Base-by-base conservation (phyloP, 495 filamentous ascomycete genomes). In the Pyrenula aspistea region DNA sequence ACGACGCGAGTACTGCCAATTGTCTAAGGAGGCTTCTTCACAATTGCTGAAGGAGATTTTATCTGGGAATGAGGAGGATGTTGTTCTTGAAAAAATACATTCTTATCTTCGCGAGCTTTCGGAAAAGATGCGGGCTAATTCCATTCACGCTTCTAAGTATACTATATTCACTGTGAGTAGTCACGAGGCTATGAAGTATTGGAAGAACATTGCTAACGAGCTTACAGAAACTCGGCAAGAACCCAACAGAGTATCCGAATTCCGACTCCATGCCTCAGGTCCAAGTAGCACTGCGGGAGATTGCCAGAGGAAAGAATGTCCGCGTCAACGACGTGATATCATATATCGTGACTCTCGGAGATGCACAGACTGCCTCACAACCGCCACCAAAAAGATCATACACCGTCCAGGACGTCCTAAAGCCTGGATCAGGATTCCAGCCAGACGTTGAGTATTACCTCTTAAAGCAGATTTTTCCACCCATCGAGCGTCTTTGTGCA, bases 371-470 rank as follows among this genome's bases (percentile, higher is more conserved):
- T n/a, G 58, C 75, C 15, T 72, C 70, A 53, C 53, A 55, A 0
- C 71, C 77, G 2, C 81, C 88, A 12, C 86, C 93, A 24, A 94
- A 94, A 68, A 88, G 94, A 56, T 91, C 93, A 2, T 91, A 88
- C 66, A 82, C 86, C 4, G 82, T 85, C 12, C 86, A 91, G 59
- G 94, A 97, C 65, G 88, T 96, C 19, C 74, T 87, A 59, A 90
- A 91, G 59, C 54, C 81, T 19, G 82, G 82, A 57, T 85, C 85
- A 1, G 85, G 73, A 3, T 75, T 97, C 2, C 83, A 86, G 61
- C 90, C 86, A 25, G 91, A 96, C 67, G 78, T 94, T 24, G 93
- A 97, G 62, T 97, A 92, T 82, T 98, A 98, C 69, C 82, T 98
- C 25, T 83, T 89, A 71, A 98, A 98, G 74, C 93, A 98, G 67